Percentiles rank a stretch among this genome's conserved stretches.
phyloP scores from a whole-genome alignment of 176 grass and related monocot species.

The Ampelocalamus luodianensis region DNA sequence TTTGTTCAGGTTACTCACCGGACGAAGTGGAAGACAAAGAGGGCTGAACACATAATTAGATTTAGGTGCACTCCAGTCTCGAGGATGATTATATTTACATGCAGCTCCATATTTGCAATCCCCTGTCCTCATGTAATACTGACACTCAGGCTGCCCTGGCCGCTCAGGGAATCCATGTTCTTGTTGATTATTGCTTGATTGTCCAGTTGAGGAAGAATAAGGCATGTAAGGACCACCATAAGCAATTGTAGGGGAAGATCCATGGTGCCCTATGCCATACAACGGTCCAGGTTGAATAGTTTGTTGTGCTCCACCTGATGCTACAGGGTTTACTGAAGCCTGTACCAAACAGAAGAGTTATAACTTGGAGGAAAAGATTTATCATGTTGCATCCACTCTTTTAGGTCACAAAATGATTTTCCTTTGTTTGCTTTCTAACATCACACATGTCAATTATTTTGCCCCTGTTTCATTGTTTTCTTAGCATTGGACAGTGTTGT shows the following conservation, averaged over 20 bases:
- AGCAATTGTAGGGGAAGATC: slow-evolving; percentile 56
- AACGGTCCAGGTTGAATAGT: slow-evolving; percentile 65
- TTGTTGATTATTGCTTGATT: slow-evolving; percentile 63
- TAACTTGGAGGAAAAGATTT: neutral
- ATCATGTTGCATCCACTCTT: neutral
- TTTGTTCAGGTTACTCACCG: slow-evolving; percentile 52
- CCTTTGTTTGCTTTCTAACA: neutral
- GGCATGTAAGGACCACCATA: slow-evolving; percentile 58
- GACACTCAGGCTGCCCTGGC: slow-evolving; percentile 79
- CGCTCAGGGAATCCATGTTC: slow-evolving; percentile 72
- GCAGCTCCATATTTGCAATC: slow-evolving; percentile 80
- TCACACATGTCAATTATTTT: slow-evolving; percentile 20
- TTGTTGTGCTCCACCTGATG: slow-evolving; percentile 62
- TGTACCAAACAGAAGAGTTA: slow-evolving; percentile 44
- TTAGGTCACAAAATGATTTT: slow-evolving; percentile 2
- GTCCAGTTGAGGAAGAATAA: slow-evolving; percentile 54
- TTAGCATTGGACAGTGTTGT: neutral
- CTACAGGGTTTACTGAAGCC: slow-evolving; percentile 63
- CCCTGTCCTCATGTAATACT: slow-evolving; percentile 78
- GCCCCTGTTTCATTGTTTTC: neutral
- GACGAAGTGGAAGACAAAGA: slow-evolving; percentile 75
- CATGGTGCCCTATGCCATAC: slow-evolving; percentile 67
- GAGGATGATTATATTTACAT: slow-evolving; percentile 86
- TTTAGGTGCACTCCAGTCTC: slow-evolving; percentile 62
- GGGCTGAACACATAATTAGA: slow-evolving; percentile 57